Base-by-base conservation (phyloP, 2,329 filamentous ascomycete genomes). In the Allantophomopsis lycopodina region DNA sequence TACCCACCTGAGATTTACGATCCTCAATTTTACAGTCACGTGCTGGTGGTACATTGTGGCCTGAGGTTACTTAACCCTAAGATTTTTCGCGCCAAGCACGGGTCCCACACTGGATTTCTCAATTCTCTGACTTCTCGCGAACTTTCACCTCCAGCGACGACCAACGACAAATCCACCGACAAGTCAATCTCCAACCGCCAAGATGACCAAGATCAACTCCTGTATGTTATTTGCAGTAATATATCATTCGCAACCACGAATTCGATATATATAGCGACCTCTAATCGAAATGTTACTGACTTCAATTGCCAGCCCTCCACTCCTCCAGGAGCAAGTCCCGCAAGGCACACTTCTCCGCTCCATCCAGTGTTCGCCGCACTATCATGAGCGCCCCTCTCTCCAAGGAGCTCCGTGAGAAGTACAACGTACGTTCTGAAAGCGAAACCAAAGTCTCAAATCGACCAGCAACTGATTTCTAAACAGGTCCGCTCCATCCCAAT, bases 331-430 rank as follows among this genome's bases (percentile, higher is more conserved):
- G 89, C 73, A 98, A 98, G 86, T 91, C 86, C 71, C 86, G 91
- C 70, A 94, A 94, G 77, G 84, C 86, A 64, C 89, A 98, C 78
- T 98, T 94, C 79, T 73, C 76, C 65, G 91, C 91, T 55, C 87
- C 88, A 56, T 95, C 88, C 65, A 87, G 83, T 73, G 76, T 85
- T 63, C 88, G 91, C 69, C 86, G 91, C 64, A 76, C 81, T 59
- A 94, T 94, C 73, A 95, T 98, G 88, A 89, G 83, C 73, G 88
- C 91, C 55, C 83, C 85, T 58, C 77, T 95, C 55, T 83, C 76
- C 74, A 94, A 94, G 77, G 91, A 98, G 74, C 79, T 98, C 64
- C 82, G 87, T 63, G 88, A 94, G 71, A 91, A 98, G 80, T 84
- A 98, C 83, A 94, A 94, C 69, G 91, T 95, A 76, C 54, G 83